These are phyloP conservation scores for Aureobasidium sp. DNA, from an alignment of 2,329 filamentous ascomycete genomes.

Conservation along the genomic window DNA sequence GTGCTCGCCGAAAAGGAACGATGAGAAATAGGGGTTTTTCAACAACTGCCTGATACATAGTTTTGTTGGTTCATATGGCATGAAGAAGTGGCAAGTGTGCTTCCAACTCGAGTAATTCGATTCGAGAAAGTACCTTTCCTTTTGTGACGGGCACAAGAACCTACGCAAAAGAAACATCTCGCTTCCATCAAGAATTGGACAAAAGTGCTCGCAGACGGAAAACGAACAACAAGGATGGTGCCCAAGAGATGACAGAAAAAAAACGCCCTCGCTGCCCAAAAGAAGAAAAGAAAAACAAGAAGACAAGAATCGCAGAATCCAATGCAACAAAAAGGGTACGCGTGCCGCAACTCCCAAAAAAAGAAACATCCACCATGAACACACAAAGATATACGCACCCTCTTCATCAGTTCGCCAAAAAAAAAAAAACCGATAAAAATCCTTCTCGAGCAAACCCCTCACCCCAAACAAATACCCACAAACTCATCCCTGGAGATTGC, in stretches of 20 bases:
- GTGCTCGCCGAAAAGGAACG: slow-evolving; percentile 32
- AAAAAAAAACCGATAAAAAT: too few relatives aligned
- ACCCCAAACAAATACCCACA: slow-evolving; percentile 54
- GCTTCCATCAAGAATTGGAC: background rate
- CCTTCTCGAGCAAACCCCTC: background rate
- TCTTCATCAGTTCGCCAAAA: background rate
- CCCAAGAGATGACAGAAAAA: background rate
- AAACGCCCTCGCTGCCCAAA: background rate
- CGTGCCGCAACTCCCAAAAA: background rate
- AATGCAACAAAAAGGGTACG: too few relatives aligned
- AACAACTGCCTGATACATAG: too few relatives aligned
- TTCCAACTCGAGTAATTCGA: too few relatives aligned
- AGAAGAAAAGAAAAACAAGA: background rate
- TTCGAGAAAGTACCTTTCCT: too few relatives aligned
- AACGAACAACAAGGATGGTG: background rate
- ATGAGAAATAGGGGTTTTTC: too few relatives aligned
- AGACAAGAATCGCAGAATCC: background rate
- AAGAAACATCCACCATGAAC: background rate
- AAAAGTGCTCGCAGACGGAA: background rate
- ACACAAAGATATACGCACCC: background rate
- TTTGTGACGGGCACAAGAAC: too few relatives aligned
- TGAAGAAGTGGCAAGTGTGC: background rate
- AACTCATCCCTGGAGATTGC: slow-evolving; percentile 59
- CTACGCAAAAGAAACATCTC: too few relatives aligned
- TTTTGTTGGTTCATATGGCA: background rate